A percentile compares a stretch with the other conserved stretches of the same genome.
These are phyloP conservation scores for Penicillium chermesinum DNA, from an alignment of 495 filamentous ascomycete species.

Conservation along the genomic window DNA sequence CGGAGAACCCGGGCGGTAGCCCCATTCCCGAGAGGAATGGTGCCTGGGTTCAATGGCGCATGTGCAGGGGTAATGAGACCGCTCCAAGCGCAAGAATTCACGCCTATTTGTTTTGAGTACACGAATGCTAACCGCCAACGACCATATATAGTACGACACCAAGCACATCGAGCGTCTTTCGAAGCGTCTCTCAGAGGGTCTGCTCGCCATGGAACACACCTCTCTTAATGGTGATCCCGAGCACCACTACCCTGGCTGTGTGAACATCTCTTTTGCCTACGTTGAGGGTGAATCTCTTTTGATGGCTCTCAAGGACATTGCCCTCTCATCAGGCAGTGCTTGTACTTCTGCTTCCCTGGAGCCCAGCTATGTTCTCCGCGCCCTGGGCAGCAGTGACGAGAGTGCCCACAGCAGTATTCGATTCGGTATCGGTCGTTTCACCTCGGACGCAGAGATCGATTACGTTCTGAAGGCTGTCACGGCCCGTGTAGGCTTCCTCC, in stretches of 20 bases:
- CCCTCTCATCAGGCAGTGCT: conserved; percentile 91
- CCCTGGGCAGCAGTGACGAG: conserved; percentile 92
- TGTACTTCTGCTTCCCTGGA: conserved; percentile 96
- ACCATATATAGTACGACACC: conserved; percentile 85
- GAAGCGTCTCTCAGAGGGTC: conserved; percentile 71
- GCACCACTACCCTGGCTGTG: conserved; percentile 89
- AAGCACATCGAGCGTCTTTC: conserved; percentile 78
- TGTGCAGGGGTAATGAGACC: conserved; percentile 49
- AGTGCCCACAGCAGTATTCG: conserved; percentile 96
- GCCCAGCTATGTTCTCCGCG: conserved; percentile 91
- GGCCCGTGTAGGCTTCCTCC: conserved; percentile 83
- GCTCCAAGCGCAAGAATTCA: background rate
- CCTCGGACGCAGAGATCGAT: conserved; percentile 91
- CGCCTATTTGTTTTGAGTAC: too few relatives aligned
- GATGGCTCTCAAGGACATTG: conserved; percentile 98
- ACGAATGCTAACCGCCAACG: too few relatives aligned
- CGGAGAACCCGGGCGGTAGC: conserved; percentile 42
- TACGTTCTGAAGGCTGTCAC: conserved; percentile 93
- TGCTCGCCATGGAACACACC: conserved; percentile 88
- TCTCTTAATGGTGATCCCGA: conserved; percentile 80
- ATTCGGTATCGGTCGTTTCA: conserved; percentile 96
- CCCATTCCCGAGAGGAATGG: conserved; percentile 31
- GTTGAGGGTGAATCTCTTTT: conserved; percentile 96
- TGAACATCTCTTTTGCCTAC: conserved; percentile 97
- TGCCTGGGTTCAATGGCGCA: conserved; percentile 40